Percentiles rank a stretch among this genome's conserved stretches.
These are phyloP conservation scores for Ophiocordyceps camponoti-leonardi DNA, from an alignment of 2,329 filamentous ascomycete genomes.

Conservation along the genomic window DNA sequence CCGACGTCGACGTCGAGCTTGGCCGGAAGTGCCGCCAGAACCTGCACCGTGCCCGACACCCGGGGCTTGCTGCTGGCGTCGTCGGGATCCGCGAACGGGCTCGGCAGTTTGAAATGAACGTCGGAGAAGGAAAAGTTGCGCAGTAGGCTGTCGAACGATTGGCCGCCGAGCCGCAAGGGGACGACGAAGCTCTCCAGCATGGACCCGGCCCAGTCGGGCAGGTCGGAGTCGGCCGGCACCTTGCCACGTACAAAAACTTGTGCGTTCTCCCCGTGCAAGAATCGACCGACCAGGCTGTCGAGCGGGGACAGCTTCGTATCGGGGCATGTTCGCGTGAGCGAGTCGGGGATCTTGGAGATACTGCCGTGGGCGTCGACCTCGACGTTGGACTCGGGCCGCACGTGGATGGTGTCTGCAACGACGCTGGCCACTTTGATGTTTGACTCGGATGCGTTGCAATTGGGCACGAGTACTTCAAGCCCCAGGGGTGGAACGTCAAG, in stretches of 20 bases:
- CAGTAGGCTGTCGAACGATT: conserved; percentile 66
- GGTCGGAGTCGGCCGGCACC: conserved; percentile 43
- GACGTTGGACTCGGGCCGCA: conserved; percentile 53
- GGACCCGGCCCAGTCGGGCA: conserved; percentile 68
- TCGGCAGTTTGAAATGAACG: conserved; percentile 72
- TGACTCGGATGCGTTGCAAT: conserved; percentile 54
- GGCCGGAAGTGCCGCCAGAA: conserved; percentile 60
- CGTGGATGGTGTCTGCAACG: conserved; percentile 44
- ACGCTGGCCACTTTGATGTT: conserved; percentile 68
- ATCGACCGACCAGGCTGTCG: conserved; percentile 63
- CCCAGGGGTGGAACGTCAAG: conserved; percentile 62
- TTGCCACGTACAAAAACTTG: conserved; percentile 74
- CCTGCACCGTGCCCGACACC: conserved; percentile 70
- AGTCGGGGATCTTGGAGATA: conserved; percentile 55
- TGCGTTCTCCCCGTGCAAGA: conserved; percentile 63
- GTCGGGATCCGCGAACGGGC: conserved; percentile 59
- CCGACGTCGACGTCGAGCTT: conserved; percentile 77
- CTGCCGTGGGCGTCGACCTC: conserved; percentile 53
- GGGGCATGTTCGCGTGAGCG: conserved; percentile 58
- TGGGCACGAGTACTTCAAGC: conserved; percentile 73
- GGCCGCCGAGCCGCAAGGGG: conserved; percentile 69
- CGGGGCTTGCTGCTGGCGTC: conserved; percentile 57
- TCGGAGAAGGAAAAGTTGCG: conserved; percentile 75
- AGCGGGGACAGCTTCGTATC: conserved; percentile 64
- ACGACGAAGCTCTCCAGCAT: conserved; percentile 69